Evolutionary conservation across 2,329 filamentous ascomycete species (phyloP).

Genomic region (Fusarium sp.): DNA sequence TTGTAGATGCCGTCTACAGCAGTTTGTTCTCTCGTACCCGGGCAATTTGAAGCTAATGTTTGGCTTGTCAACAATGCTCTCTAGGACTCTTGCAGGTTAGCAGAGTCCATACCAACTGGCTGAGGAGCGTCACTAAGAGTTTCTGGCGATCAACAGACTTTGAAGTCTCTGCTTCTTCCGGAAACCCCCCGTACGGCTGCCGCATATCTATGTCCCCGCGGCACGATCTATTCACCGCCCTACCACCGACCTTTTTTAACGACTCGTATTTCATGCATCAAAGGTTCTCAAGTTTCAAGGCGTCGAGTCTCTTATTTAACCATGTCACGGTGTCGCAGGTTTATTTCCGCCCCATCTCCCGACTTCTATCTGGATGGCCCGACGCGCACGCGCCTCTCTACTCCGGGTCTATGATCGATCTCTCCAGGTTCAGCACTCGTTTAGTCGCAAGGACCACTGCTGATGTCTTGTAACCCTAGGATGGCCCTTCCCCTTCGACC

Average conservation of each 20-base stretch:
- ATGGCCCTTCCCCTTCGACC: constrained; percentile 39
- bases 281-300: constrained; percentile 31
- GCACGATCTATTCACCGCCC: constrained; percentile 19
- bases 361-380: constrained; percentile 25
- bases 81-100: constrained; percentile 61
- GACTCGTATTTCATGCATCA: constrained; percentile 35
- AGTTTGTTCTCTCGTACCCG: constrained; percentile 90
- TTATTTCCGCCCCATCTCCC: constrained; percentile 20
- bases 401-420: constrained; percentile 32
- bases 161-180: constrained; percentile 42
- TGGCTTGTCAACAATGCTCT: constrained; percentile 57
- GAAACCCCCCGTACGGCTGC: constrained; percentile 19
- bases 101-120: constrained; percentile 44
- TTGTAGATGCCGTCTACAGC: constrained; percentile 99
- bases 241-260: constrained; percentile 14
- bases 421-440: constrained; percentile 45
- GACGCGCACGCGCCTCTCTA: constrained; percentile 19
- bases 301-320: constrained; percentile 41
- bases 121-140: constrained; percentile 44
- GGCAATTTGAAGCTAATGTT: constrained; percentile 76
- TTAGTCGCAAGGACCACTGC: constrained; percentile 43
- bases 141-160: constrained; percentile 45
- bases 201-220: constrained; percentile 5
- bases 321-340: constrained; percentile 44
- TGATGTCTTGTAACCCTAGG: constrained; percentile 48